Conservation (phyloP, 306 rosid species). For the Medicago arabica region DNA sequence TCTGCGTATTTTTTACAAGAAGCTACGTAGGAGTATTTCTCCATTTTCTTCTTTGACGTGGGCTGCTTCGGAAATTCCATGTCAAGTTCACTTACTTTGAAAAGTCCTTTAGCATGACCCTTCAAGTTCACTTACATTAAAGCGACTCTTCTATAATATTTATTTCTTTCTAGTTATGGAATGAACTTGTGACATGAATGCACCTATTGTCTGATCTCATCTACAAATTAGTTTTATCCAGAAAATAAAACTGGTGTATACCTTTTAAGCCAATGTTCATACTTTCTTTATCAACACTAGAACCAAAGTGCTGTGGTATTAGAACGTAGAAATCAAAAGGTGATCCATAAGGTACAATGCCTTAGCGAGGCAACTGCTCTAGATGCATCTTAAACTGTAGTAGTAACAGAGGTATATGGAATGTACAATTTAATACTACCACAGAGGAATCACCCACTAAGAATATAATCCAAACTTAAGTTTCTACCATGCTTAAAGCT, state of each 20-base stretch:
- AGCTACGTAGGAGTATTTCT: too few relatives aligned
- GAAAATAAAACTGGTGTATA: too few relatives aligned
- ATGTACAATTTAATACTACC: slow-evolving; percentile 41
- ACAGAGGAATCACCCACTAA: slow-evolving; percentile 17
- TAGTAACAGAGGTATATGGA: slow-evolving; percentile 18
- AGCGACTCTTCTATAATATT: too few relatives aligned
- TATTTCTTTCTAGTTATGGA: background rate
- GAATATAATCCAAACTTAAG: slow-evolving; percentile 31
- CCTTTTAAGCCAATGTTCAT: too few relatives aligned
- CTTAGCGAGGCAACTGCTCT: background rate
- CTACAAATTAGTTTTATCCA: background rate
- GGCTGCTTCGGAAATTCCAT: too few relatives aligned
- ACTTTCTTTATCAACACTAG: too few relatives aligned
- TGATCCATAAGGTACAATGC: slow-evolving; percentile 11
- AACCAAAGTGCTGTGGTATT: too few relatives aligned
- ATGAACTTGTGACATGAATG: background rate
- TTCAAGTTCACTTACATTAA: too few relatives aligned
- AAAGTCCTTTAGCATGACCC: too few relatives aligned
- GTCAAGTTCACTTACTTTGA: too few relatives aligned
- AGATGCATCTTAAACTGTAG: slow-evolving; percentile 25
- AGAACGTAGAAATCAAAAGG: background rate
- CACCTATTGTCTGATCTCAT: background rate
- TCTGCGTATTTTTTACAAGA: too few relatives aligned
- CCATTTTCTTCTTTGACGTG: too few relatives aligned
- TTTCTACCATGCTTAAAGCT: slow-evolving; percentile 27